Base-by-base conservation (phyloP, 306 rosid species). In the Senna siamea region DNA sequence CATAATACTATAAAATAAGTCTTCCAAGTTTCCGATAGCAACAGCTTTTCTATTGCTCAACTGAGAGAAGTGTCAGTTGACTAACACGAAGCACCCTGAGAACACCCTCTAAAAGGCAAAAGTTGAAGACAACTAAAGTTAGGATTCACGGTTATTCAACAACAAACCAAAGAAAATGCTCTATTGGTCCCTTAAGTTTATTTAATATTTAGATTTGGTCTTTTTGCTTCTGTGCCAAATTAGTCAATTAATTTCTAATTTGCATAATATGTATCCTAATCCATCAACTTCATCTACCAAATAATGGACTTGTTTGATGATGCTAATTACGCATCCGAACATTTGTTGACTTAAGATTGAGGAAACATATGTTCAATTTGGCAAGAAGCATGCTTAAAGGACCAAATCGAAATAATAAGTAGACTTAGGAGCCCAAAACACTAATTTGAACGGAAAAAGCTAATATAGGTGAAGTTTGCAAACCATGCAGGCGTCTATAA, bases 401-500 rank as follows among this genome's bases (percentile, higher is more conserved):
- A 19, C 28, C 57, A 18, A 17, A 52, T 52, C 28, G 0, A 19
- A 52, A 52, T 10, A 52, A 17, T 17, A 19, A 18, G 17, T 52
- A 18, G 7, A 52, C 2, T 19, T 48, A 1, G 2, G 2, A 0
- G 7, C 0, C 20, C 2, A 43, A 43, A n/a, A 54, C 19, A 20
- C 28, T 20, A 54, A 22, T 9, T 26, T 4, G 11, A 32, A n/a
- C 7, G 9, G 14, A 8, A 30, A 57, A 12, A 28, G 23, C 3
- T 9, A 57, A 23, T 10, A 58, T 5, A 61, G 67, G 35, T 61
- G n/a, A 35, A 74, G 28, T 7, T 61, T 41, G 44, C 58, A 78
- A 48, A 70, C 58, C 32, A 41, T 23, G 50, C 50, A 41, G 26
- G 19, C 14, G 9, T 44, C 70, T 37, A 23, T 13, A 28, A 26